phyloP scores from a whole-genome alignment of 345 rosid species.

The Gossypium thurberi region DNA sequence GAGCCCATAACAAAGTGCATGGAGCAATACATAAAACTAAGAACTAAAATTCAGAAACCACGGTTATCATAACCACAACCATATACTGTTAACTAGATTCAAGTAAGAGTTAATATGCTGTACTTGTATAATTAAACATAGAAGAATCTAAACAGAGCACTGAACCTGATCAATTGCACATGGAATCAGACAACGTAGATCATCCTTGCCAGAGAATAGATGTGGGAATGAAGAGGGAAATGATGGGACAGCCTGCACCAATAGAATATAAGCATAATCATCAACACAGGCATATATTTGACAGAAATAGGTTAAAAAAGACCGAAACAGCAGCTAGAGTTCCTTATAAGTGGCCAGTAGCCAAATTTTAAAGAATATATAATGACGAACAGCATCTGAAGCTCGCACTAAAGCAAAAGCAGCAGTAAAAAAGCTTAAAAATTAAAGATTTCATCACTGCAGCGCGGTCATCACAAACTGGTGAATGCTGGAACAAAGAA shows the following conservation, averaged over 20 bases:
- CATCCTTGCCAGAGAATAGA: slow-evolving; percentile 61
- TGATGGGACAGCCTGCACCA: slow-evolving; percentile 83
- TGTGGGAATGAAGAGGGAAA: slow-evolving; percentile 93
- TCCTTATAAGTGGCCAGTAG: neutral
- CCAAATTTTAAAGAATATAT: neutral
- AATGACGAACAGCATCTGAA: neutral
- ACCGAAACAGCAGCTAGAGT: neutral
- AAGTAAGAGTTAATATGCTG: neutral
- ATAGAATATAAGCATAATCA: neutral
- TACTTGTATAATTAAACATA: neutral
- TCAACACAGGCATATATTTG: neutral
- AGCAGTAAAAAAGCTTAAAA: slow-evolving; percentile 2
- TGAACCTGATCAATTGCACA: slow-evolving; percentile 94
- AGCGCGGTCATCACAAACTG: neutral
- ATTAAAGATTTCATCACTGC: neutral
- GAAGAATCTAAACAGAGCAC: slow-evolving; percentile 1
- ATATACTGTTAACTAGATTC: neutral
- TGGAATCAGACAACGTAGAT: slow-evolving; percentile 85
- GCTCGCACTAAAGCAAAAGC: slow-evolving; percentile 1
- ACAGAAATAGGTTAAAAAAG: slow-evolving; percentile 1
- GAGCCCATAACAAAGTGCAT: neutral
- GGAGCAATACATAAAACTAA: neutral
- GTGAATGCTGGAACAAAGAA: slow-evolving; percentile 7
- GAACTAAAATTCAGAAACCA: neutral
- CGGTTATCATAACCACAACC: neutral